Evolutionary conservation across 805 yeast species (phyloP), one percentile per base, ranked within the genome.

Genomic region (Metschnikowia drakensbergensis): DNA sequence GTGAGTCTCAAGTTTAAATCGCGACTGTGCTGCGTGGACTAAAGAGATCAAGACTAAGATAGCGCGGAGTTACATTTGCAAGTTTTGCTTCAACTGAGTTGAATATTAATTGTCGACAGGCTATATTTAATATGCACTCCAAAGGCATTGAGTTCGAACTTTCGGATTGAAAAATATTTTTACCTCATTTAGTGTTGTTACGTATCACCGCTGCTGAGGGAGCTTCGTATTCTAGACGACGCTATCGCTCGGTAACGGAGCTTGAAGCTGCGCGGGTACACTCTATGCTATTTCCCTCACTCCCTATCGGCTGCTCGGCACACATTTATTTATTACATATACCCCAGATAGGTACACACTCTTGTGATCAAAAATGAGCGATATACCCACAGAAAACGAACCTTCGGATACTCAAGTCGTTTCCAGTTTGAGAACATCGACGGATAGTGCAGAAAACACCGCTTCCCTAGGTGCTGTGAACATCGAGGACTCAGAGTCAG

Each of bases 261-360:
- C 31, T 29, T 29, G 10, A 39, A 8, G 42, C 42, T 29, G 42
- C 28, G 42, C 34, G 42, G 42, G 42, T 39, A 17, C 34, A 28
- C 33, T 22, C 11, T n/a, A 36, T 29, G 27, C 25, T 30, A 39
- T 22, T 5, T 29, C 35, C 42, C 34, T 39, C 42, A 39, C 29
- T 30, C 17, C 30, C 31, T 29, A 7, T 27, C 31, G 31, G 40
- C 40, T 37, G 17, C 22, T 26, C 31, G 40, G 31, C 7, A n/a
- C 29, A 22, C 13, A 10, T 17, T 35, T 22, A 6, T 23, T 35
- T 23, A 35, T 35, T 35, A 23, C 3, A 27, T 39, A 22, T 30
- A 39, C 34, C 17, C 34, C 42, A 39, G 2, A 17, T 17, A 22
- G 9, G n/a, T 4, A 9, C 3, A 22, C 33, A 22, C 27, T 11